These are phyloP conservation scores for Talaromyces stipitatus DNA, from an alignment of 495 filamentous ascomycete genomes.

Conservation along the genomic window DNA sequence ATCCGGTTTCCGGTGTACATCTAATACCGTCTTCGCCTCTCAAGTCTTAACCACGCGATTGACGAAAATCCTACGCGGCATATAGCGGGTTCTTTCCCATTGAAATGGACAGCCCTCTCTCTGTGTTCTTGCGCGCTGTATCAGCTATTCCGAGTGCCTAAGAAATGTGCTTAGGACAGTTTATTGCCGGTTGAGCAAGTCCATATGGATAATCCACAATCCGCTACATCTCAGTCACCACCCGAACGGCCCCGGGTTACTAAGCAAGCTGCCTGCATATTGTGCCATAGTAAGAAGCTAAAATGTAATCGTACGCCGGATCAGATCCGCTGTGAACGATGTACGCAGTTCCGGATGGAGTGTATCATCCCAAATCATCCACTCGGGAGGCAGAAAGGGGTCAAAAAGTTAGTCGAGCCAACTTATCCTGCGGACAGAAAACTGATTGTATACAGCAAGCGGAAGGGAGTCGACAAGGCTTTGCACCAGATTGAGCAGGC, in stretches of 20 bases:
- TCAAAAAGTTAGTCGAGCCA: slow-evolving; percentile 55
- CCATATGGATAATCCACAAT: background rate
- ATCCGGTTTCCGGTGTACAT: too few relatives aligned
- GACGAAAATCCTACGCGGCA: background rate
- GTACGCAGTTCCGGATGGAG: slow-evolving; percentile 46
- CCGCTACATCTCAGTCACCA: background rate
- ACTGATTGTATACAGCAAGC: slow-evolving; percentile 44
- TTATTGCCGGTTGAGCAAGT: background rate
- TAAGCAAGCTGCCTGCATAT: slow-evolving; percentile 58
- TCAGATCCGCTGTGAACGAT: slow-evolving; percentile 53
- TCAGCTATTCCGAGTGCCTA: background rate
- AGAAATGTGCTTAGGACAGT: too few relatives aligned
- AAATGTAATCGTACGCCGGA: slow-evolving; percentile 49
- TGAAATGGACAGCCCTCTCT: background rate
- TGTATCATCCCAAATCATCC: slow-evolving; percentile 63
- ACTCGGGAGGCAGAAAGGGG: slow-evolving; percentile 63
- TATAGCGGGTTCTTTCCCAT: background rate
- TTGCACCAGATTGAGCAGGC: slow-evolving; percentile 67
- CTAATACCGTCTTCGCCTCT: background rate
- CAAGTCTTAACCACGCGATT: background rate
- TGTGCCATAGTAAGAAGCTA: slow-evolving; percentile 61
- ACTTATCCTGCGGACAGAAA: background rate
- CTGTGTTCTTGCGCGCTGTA: background rate
- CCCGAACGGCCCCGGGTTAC: background rate
- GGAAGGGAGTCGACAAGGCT: slow-evolving; percentile 64